Conservation (phyloP, 179 eudicot genomes). For the Vitellaria paradoxa region DNA sequence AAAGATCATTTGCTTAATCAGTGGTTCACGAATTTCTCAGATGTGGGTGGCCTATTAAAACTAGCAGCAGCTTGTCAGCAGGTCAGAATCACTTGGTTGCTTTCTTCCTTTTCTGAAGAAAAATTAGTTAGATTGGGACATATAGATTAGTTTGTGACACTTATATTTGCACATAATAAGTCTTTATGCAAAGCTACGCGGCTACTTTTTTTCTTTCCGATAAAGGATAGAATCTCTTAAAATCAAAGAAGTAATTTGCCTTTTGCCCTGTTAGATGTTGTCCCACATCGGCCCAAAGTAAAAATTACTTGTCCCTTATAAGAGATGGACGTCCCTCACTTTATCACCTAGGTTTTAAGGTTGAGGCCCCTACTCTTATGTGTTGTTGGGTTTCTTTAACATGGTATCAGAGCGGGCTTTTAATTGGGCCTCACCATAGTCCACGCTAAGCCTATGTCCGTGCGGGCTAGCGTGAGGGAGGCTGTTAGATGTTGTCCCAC, state of each 20-base stretch:
- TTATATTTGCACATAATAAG: background rate
- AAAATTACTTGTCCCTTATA: too few relatives aligned
- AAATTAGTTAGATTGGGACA: background rate
- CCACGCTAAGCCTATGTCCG: too few relatives aligned
- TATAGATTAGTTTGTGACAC: background rate
- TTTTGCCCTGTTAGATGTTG: too few relatives aligned
- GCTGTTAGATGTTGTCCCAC: too few relatives aligned
- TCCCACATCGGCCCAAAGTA: too few relatives aligned
- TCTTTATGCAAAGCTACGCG: background rate
- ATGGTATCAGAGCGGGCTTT: too few relatives aligned
- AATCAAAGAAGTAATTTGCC: background rate
- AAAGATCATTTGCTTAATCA: slow-evolving; percentile 65
- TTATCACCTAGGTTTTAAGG: too few relatives aligned
- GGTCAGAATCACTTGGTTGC: slow-evolving; percentile 28
- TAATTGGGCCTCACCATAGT: too few relatives aligned
- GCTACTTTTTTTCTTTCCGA: background rate
- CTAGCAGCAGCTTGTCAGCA: slow-evolving; percentile 82
- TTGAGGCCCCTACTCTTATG: too few relatives aligned
- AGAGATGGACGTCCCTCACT: too few relatives aligned
- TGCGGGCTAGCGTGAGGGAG: too few relatives aligned
- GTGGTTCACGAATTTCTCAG: slow-evolving; percentile 77
- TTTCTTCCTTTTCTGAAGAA: background rate
- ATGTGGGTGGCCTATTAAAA: slow-evolving; percentile 69
- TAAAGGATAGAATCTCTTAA: background rate
- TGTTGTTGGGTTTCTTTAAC: too few relatives aligned